Base-by-base conservation (phyloP, 2,329 filamentous ascomycete genomes). In the Cladosporium colombiae region DNA sequence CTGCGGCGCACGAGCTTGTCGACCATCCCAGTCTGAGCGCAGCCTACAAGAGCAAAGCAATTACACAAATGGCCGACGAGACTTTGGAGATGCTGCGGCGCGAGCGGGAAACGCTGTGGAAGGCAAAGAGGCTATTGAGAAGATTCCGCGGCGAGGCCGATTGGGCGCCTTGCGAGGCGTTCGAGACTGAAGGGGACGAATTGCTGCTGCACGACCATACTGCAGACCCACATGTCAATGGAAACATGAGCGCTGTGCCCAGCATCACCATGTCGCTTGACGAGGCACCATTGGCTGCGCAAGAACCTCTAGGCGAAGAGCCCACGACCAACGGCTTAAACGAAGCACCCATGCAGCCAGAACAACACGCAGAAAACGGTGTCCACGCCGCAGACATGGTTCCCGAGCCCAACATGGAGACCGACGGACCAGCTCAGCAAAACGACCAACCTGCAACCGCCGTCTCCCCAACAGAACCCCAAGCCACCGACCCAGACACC, bases 141-240 rank as follows among this genome's bases (percentile, higher is more conserved):
- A 86, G 86, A 69, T 83, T 95, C 10, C 87, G 90, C 58, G 92
- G 92, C 35, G 92, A 96, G 75, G 86, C 88, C 68, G 87, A 86
- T 16, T 89, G 86, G 83, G 83, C 86, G 69, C 86, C 86, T 5
- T 82, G 82, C 68, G 85, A 82, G 37, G 72, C 77, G 40, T 79
- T 86, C 23, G 83, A 87, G 67, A 82, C 82, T 14, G 75, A 77
- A 5, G 78, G 82, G 55, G 85, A 87, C 68, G 76, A 78, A 64
- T 76, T 75, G 68, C 76, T 74, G 75, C 44, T 64, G 21, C 25
- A 69, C 23, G 62, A 65, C 7, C 64, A 60, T 25, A 21, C 40
- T 2, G 31, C 27, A 25, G 66, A 60, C 5, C 58, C 33, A 2
- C 60, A 63, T 46, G 66, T 56, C 37, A 58, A 65, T 49, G 68